Conservation (phyloP, 1,284 basidiomycete species). For the Microbotryomycetes sp. region DNA sequence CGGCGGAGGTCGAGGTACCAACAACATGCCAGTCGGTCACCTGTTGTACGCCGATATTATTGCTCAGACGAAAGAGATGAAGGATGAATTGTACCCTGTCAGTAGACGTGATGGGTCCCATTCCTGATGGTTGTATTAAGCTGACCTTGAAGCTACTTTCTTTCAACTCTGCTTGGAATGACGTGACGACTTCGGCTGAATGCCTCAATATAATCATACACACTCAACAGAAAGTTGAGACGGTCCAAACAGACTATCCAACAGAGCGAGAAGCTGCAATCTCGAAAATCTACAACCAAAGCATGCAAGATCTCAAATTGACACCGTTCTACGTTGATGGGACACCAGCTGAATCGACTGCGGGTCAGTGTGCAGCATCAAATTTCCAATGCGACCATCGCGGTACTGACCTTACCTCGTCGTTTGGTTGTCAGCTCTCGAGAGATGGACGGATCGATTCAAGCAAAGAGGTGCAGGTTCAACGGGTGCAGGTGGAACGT, state of each 20-base stretch:
- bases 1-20: slow-evolving; percentile 5
- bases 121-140: too few species aligned
- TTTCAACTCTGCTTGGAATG: too few species aligned
- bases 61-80: slow-evolving; percentile 17
- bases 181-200: too few species aligned
- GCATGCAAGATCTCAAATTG: slow-evolving; percentile 21
- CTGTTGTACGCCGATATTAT: slow-evolving; percentile 28
- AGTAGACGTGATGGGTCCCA: background rate
- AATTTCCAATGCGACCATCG: too few species aligned
- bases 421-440: slow-evolving; percentile 29
- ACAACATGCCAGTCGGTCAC: slow-evolving; percentile 27
- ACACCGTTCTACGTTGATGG: slow-evolving; percentile 26
- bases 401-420: too few species aligned
- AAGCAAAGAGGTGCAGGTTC: slow-evolving; percentile 9
- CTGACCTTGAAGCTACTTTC: too few species aligned
- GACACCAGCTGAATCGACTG: slow-evolving; percentile 13
- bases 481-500: slow-evolving; percentile 7
- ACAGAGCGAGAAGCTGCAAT: slow-evolving; percentile 16
- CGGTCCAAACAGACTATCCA: slow-evolving; percentile 24
- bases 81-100: slow-evolving; percentile 29
- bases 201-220: too few species aligned
- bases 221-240: slow-evolving; percentile 18
- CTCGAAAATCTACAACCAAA: slow-evolving; percentile 22
- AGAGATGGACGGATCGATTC: slow-evolving; percentile 29
- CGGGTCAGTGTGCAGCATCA: slow-evolving; percentile 18